Evolutionary conservation across 2,329 filamentous ascomycete species (phyloP).

Genomic region (Aureobasidium sp.): DNA sequence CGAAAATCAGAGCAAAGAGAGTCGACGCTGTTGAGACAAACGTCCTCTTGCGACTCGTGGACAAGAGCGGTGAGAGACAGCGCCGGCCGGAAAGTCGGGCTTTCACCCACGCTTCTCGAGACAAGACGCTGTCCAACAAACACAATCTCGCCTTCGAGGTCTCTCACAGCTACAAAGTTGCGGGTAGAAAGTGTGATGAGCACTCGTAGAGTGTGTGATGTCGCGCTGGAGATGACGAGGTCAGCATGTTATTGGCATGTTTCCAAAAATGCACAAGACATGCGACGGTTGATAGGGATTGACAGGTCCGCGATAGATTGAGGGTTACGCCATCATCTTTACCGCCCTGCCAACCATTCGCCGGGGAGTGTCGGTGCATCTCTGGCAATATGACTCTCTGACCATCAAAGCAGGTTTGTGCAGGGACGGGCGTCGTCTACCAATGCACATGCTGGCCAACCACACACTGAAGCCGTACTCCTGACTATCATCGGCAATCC

Average conservation of each 20-base stretch:
- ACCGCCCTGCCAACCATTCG: constrained; percentile 12
- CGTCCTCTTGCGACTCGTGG: background rate
- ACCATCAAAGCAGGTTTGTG: constrained; percentile 15
- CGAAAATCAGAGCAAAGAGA: background rate
- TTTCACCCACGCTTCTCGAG: background rate
- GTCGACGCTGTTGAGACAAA: background rate
- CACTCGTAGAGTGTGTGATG: background rate
- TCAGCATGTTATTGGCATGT: constrained; percentile 3
- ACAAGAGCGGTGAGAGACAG: constrained; percentile 3
- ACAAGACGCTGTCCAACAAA: background rate
- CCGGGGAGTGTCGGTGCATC: constrained; percentile 10
- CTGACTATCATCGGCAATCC: constrained; percentile 11
- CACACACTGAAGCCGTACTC: constrained; percentile 7
- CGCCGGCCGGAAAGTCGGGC: background rate
- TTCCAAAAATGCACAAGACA: constrained; percentile 13
- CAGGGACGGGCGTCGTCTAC: constrained; percentile 6
- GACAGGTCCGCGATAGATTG: constrained; percentile 15
- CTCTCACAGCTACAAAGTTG: background rate
- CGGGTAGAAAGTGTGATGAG: constrained; percentile 11
- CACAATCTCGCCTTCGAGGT: background rate
- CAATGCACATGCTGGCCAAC: constrained; percentile 17
- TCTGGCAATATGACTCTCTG: constrained; percentile 12
- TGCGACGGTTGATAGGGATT: background rate
- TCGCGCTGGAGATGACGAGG: constrained; percentile 9
- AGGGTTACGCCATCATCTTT: constrained; percentile 8